phyloP scores from a whole-genome alignment of 192 early-diverging fungal species.

The Coemansia sp. region DNA sequence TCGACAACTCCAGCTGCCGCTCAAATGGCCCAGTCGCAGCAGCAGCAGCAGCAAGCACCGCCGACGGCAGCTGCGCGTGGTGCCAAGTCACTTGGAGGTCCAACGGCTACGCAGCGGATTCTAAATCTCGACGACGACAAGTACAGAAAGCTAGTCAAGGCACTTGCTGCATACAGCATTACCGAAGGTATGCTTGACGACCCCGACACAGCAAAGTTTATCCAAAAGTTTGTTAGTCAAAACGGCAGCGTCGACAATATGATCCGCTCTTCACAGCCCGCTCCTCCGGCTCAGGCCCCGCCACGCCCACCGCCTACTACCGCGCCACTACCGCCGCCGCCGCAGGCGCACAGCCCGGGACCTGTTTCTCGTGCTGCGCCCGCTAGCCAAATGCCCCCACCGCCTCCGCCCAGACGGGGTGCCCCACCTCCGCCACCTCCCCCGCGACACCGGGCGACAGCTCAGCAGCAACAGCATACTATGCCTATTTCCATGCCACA shows the following conservation, averaged over 20 bases:
- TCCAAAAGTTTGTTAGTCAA: slow-evolving; percentile 68
- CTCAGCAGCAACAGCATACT: slow-evolving; percentile 9
- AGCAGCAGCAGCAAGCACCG: slow-evolving; percentile 14
- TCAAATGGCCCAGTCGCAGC: slow-evolving; percentile 13
- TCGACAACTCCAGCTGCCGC: not conserved
- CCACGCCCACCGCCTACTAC: slow-evolving; percentile 20
- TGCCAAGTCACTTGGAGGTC: slow-evolving; percentile 22
- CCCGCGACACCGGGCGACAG: slow-evolving; percentile 6
- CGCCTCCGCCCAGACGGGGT: slow-evolving; percentile 21
- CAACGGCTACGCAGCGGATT: slow-evolving; percentile 65
- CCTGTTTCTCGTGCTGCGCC: slow-evolving; percentile 5
- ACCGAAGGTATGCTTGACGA: slow-evolving; percentile 66
- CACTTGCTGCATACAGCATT: slow-evolving; percentile 68
- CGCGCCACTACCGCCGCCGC: slow-evolving; percentile 42
- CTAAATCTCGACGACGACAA: slow-evolving; percentile 70
- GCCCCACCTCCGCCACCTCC: slow-evolving; percentile 28
- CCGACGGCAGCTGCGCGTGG: slow-evolving; percentile 4
- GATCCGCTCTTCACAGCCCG: slow-evolving; percentile 43
- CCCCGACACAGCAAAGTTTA: slow-evolving; percentile 67
- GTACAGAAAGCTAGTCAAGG: slow-evolving; percentile 72
- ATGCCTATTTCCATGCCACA: slow-evolving; percentile 3
- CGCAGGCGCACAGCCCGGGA: slow-evolving; percentile 9
- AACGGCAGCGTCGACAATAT: slow-evolving; percentile 63
- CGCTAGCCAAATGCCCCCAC: slow-evolving; percentile 13
- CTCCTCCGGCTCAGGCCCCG: slow-evolving; percentile 20